A percentile compares a stretch with the other conserved stretches of the same genome.
These are phyloP conservation scores for Phanerodontia chrysosporium DNA, from an alignment of 768 basidiomycete genomes.

Conservation along the genomic window DNA sequence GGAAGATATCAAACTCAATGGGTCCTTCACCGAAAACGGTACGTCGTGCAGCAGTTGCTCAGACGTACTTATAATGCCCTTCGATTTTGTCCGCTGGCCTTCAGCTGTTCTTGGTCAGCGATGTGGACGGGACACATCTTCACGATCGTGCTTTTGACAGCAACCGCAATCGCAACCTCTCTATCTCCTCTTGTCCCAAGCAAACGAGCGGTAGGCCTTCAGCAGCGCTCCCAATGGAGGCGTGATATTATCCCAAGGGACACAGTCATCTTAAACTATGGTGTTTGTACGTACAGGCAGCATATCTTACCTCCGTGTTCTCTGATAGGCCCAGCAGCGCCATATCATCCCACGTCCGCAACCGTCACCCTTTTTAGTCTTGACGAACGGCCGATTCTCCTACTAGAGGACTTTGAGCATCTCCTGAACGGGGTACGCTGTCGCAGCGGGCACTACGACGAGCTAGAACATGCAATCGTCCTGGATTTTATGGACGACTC, in stretches of 20 bases:
- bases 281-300: background rate
- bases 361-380: slow-evolving; percentile 3
- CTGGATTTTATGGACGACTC: background rate
- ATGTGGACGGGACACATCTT: no score
- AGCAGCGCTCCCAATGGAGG: background rate
- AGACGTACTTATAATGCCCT: no score
- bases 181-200: background rate
- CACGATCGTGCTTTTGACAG: no score
- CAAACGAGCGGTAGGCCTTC: background rate
- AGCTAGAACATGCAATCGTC: background rate
- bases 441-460: no score
- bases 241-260: slow-evolving; percentile 2
- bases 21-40: no score
- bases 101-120: no score
- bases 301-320: no score
- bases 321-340: background rate
- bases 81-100: no score
- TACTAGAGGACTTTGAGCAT: slow-evolving; percentile 7
- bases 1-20: no score
- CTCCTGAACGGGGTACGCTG: slow-evolving; percentile 1
- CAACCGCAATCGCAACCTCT: no score
- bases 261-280: slow-evolving; percentile 1
- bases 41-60: no score
- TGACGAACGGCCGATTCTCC: slow-evolving; percentile 2
- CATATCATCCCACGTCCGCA: slow-evolving; percentile 9